A percentile compares a stretch with the other conserved stretches of the same genome.
Evolutionary conservation across 768 basidiomycete genomes (phyloP).

Genomic region (Russula lepida): DNA sequence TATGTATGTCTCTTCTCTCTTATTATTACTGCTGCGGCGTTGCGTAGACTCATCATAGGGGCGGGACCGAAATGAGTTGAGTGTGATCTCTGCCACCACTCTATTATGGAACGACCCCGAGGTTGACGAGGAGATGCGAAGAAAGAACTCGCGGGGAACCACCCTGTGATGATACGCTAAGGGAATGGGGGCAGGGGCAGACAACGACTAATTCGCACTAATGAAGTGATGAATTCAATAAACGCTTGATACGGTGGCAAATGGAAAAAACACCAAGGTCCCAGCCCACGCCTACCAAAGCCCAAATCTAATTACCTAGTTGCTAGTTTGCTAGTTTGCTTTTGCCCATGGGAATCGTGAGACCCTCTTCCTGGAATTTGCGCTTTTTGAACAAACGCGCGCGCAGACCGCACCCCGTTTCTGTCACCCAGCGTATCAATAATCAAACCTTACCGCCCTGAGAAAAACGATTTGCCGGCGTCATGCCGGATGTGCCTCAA

Average conservation of each 20-base stretch:
- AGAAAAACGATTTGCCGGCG: background rate
- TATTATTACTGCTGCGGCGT: background rate
- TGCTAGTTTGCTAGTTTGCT: no score
- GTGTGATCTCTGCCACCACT: no score
- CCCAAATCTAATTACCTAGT: background rate
- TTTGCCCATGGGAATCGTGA: no score
- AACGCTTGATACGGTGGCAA: background rate
- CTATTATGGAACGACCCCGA: background rate
- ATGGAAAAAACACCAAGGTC: no score
- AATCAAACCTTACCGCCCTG: slow-evolving; percentile 12
- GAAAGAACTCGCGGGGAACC: background rate
- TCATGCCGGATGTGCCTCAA: background rate
- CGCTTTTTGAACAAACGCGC: no score
- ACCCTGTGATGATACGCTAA: no score
- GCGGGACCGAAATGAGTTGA: background rate
- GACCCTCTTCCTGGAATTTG: no score
- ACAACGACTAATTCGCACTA: background rate
- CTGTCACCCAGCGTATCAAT: slow-evolving; percentile 3
- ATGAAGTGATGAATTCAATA: background rate
- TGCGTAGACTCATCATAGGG: background rate
- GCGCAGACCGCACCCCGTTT: slow-evolving; percentile 9
- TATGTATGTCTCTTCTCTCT: slow-evolving; percentile 11
- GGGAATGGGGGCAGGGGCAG: no score
- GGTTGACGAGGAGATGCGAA: background rate
- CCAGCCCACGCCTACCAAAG: background rate